Percentiles rank a stretch among this genome's conserved stretches.
phyloP scores from a whole-genome alignment of 352 stramenopile species.

The Phytophthora quininea region DNA sequence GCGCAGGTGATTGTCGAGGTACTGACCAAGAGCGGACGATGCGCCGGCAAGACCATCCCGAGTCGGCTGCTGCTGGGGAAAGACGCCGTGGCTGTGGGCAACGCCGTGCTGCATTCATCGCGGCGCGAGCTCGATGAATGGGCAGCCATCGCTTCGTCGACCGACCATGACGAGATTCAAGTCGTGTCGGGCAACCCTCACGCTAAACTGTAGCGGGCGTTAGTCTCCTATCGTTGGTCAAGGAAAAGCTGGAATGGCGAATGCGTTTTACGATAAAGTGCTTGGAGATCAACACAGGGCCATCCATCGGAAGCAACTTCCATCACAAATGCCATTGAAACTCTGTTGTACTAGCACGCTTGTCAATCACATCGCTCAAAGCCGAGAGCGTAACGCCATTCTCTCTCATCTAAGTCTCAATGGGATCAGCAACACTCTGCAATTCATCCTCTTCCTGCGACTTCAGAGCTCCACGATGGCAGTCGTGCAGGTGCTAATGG shows the following conservation, averaged over 20 bases:
- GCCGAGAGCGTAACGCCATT: conserved; percentile 14
- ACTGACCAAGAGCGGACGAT: conserved; percentile 44
- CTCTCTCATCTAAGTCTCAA: conserved; percentile 23
- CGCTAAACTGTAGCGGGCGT: conserved; percentile 16
- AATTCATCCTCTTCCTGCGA: conserved; percentile 26
- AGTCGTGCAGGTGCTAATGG: conserved; percentile 23
- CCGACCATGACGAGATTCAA: conserved; percentile 29
- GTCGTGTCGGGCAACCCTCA: background rate
- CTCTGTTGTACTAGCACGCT: background rate
- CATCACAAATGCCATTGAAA: background rate
- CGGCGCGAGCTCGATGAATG: conserved; percentile 37
- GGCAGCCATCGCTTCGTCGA: conserved; percentile 29
- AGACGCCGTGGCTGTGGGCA: conserved; percentile 36
- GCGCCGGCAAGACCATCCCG: conserved; percentile 36
- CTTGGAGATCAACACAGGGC: background rate
- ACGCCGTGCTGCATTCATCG: conserved; percentile 20
- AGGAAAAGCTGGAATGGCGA: background rate
- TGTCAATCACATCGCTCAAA: conserved; percentile 16
- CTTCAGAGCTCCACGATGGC: conserved; percentile 5
- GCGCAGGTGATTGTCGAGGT: conserved; percentile 41
- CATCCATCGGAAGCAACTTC: conserved; percentile 1
- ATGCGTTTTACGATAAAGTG: background rate
- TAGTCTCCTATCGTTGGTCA: no score
- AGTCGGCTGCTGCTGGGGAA: conserved; percentile 42
- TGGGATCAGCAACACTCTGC: conserved; percentile 11